A percentile compares a stretch with the other conserved stretches of the same genome.
Conservation (phyloP, 78 protist genomes). For the Dictyostelium brefeldianum region DNA sequence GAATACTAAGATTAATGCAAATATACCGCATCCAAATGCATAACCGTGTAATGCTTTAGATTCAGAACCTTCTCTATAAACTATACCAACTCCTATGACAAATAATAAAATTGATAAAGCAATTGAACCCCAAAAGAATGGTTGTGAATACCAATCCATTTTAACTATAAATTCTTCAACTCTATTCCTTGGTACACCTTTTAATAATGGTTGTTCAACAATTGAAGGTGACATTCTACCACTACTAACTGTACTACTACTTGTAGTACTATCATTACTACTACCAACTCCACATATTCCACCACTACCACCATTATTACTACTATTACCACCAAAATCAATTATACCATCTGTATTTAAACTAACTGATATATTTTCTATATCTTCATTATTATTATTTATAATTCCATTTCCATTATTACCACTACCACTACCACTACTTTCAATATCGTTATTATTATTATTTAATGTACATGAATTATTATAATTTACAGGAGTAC, state of each 20-base stretch:
- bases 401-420: neutral
- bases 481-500: neutral
- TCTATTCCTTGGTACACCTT: neutral
- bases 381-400: no score
- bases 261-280: neutral
- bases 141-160: conserved; percentile 73
- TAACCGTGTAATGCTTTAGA: neutral
- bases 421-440: neutral
- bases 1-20: conserved; percentile 53
- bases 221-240: conserved; percentile 15
- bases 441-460: neutral
- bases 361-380: no score
- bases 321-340: neutral
- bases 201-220: neutral
- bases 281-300: neutral
- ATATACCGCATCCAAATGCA: conserved; percentile 43
- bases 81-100: conserved; percentile 47
- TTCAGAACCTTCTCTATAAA: conserved; percentile 23
- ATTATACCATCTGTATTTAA: neutral
- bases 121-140: conserved; percentile 65
- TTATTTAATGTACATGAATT: neutral
- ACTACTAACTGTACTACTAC: conserved; percentile 7
- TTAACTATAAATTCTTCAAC: conserved; percentile 40
- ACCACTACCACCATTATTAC: neutral
- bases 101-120: conserved; percentile 31